Base-by-base conservation (phyloP, 352 stramenopile species). In the Saprolegnia diclina region DNA sequence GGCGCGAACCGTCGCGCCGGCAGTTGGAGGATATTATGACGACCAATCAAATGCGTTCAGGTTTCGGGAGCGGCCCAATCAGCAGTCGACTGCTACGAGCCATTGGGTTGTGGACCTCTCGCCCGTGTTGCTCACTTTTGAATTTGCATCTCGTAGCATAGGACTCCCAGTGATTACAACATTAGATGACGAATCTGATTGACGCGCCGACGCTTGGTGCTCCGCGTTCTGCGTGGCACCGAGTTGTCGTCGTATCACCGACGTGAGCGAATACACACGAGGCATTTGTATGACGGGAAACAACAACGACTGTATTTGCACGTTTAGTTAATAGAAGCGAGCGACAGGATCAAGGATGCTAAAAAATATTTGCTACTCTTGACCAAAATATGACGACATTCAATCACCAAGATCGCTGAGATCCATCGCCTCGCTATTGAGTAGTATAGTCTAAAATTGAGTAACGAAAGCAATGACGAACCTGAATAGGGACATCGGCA, bases 271-370 rank as follows among this genome's bases (percentile, higher is more conserved):
- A 82, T 90, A 74, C 74, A 91, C 84, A 83, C 86, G 86, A 94
- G 86, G 86, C 86, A 94, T 94, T 94, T 94, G 86, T 94, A 94
- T 94, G 86, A 94, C 92, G 86, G 91, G 83, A 90, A 77, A 81
- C 35, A 35, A 35, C 44, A 63, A 69, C 72, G 3, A 78, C 5
- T 74, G 5, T 35, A 35, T 35, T 35, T n/a, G n/a, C n/a, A n/a
- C 13, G 75, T 54, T 76, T 44, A 35, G 29, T 35, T 5, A 35
- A 5, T 67, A 32, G 32, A 67, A 18, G 0, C 9, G 63, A 16
- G 46, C 40, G 54, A 44, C 50, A 45, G 61, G 77, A 86, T 92
- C 81, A 56, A 91, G 85, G 85, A 94, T 91, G 83, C 76, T 65
- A 75, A 74, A 35, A 85, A 83, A 92, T 94, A 94, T 94, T 94